Evolutionary conservation across 257 asterid genomes (phyloP), one percentile per base, ranked within the genome.

Genomic region (Thymus quinquecostatus): DNA sequence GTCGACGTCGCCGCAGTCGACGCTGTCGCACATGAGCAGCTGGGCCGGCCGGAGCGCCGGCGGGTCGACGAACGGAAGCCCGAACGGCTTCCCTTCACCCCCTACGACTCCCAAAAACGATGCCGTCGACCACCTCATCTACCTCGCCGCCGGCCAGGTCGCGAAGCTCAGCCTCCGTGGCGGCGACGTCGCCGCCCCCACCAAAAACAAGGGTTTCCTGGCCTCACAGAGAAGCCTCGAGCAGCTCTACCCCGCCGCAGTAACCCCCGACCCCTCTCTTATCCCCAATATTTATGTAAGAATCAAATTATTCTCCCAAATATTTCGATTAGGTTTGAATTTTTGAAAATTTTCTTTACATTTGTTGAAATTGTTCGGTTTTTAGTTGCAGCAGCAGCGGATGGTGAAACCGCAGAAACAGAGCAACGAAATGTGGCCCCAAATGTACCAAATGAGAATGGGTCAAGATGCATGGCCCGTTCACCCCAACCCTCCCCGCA

Each of bases 1-100:
- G 84, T 80, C 93, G 8, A 83, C 88, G 10, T 90, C 97, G 2
- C 93, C 94, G 0, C 89, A 85, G 60, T 90, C 97, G 27, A 85
- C 91, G 6, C 71, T 85, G 61, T 50, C 79, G 33, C 80, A 62
- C 6, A 32, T 67, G 8, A 76, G 82, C 9, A 81, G 83, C 45
- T 84, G 83, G 80, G 68, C 82, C 1, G 83, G 75, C 9, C 79
- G 83, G 70, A 82, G 86, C 70, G 34, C 82, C 78, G 77, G 74
- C 11, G 79, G 77, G 13, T 82, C 86, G 21, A 64, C 79, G 66
- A 72, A 66, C 75, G 83, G 87, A 34, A 86, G 91, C 74, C 87
- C 86, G 0, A 83, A 73, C 57, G 88, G 88, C 29, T 80, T 69
- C 2, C 74, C 81, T 1, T 81, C 93, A 0, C 89, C 92, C 1